Base-by-base conservation (phyloP, 2,329 filamentous ascomycete species). In the Monosporascus sp. region DNA sequence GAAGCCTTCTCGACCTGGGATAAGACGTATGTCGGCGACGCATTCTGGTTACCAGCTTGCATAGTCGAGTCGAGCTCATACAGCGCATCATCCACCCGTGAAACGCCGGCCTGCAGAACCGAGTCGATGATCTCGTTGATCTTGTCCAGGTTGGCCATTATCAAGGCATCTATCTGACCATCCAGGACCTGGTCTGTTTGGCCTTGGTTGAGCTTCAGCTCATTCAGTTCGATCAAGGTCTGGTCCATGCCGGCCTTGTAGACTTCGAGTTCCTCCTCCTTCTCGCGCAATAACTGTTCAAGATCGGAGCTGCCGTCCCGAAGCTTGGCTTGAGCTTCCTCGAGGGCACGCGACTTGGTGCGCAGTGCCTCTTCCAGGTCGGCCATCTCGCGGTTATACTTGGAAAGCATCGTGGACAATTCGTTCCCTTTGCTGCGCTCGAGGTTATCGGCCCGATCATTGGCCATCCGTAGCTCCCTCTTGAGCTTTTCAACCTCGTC, bases 221-320 rank as follows among this genome's bases (percentile, higher is more conserved):
- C 91, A 66, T 95, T 93, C 55, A 99, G 79, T 72, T 97, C 92
- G 50, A 97, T 82, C 53, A 99, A 76, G 3, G 93, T 92, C 74
- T 97, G 89, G 67, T 99, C 94, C 90, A 99, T 95, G 64, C 91
- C 92, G 46, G 92, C 90, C 75, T 97, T 96, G 81, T 96, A 96
- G 47, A 97, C 92, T 72, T 97, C 94, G 25, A 99, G 84, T 73
- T 99, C 94, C 64, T 97, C 92, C 68, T 99, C 94, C 77, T 97
- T 97, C 59, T 97, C 94, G 47, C 88, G 87, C 35, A 99, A 79
- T 50, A 89, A 80, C 57, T 87, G 82, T 69, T 97, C 91, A 22
- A 96, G 84, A 65, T 97, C 94, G 1, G 87, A 88, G 69, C 87
- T 88, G 43, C 89, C 89, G 59, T 96, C 89, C 25, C 85, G 83